Evolutionary conservation across 306 rosid genomes (phyloP).

Genomic region (Clitoria ternatea): DNA sequence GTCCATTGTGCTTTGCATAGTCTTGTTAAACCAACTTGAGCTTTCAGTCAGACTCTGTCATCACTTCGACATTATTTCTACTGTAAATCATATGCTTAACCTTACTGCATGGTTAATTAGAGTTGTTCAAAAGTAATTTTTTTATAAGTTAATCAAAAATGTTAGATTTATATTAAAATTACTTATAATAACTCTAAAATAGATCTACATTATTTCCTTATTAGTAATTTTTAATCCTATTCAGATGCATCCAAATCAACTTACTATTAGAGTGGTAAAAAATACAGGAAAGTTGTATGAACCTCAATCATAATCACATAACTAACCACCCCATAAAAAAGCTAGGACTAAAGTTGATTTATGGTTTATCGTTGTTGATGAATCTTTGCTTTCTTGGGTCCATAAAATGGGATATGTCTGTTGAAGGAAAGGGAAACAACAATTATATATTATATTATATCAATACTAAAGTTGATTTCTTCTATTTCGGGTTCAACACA

Average conservation of each 20-base stretch:
- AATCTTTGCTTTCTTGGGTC: constrained; percentile 22
- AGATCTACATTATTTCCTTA: too few species aligned
- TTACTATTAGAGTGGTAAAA: neutral
- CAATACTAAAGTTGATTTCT: constrained; percentile 10
- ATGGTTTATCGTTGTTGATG: neutral
- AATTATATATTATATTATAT: neutral
- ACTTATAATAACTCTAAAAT: too few species aligned
- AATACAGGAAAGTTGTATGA: neutral
- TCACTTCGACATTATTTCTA: constrained; percentile 15
- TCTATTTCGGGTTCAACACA: constrained; percentile 12
- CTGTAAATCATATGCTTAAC: too few species aligned
- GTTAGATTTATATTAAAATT: too few species aligned
- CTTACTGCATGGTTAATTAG: too few species aligned
- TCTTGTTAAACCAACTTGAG: constrained; percentile 27
- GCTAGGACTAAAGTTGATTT: neutral
- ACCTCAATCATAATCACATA: neutral
- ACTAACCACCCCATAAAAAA: neutral
- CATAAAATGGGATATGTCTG: neutral
- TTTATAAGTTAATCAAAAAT: too few species aligned
- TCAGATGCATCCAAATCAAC: too few species aligned
- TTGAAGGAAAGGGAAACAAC: constrained; percentile 13
- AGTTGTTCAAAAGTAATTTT: too few species aligned
- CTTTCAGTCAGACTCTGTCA: constrained; percentile 27
- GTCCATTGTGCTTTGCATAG: constrained; percentile 19
- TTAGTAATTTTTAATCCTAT: too few species aligned